Conservation (phyloP, 371 early-diverging fungal genomes). For the Lichtheimia corymbifera region DNA sequence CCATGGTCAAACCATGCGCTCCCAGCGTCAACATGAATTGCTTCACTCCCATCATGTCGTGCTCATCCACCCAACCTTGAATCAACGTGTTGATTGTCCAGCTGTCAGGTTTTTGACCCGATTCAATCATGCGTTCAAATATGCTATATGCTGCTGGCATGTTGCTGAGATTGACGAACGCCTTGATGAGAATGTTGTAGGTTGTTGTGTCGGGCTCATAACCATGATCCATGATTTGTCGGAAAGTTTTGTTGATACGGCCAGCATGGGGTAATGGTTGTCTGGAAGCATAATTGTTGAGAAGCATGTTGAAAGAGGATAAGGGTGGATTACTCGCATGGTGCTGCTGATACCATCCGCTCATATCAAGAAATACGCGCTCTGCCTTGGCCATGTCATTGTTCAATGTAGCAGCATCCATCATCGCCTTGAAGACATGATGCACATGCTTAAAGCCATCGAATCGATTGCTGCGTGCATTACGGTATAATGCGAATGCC, state of each 20-base stretch:
- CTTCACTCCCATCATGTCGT: slow-evolving; percentile 32
- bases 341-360: slow-evolving; percentile 1
- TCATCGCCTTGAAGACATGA: slow-evolving; percentile 29
- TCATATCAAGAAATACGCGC: slow-evolving; percentile 34
- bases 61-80: slow-evolving; percentile 32
- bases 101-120: slow-evolving; percentile 25
- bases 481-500: slow-evolving; percentile 30
- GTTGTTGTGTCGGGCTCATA: slow-evolving; percentile 72
- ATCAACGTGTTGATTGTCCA: slow-evolving; percentile 35
- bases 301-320: slow-evolving; percentile 69
- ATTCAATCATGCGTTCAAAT: slow-evolving; percentile 24
- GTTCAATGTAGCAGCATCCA: slow-evolving; percentile 33
- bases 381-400: slow-evolving; percentile 28
- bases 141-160: slow-evolving; percentile 41
- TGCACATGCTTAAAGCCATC: not conserved
- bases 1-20: slow-evolving; percentile 7
- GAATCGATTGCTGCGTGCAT: slow-evolving; percentile 15
- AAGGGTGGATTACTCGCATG: slow-evolving; percentile 49
- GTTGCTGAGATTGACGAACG: slow-evolving; percentile 66
- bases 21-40: slow-evolving; percentile 19
- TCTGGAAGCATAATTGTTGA: slow-evolving; percentile 71
- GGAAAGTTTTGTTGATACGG: slow-evolving; percentile 22
- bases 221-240: slow-evolving; percentile 41
- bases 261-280: slow-evolving; percentile 33
- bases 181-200: slow-evolving; percentile 79